Evolutionary conservation across 352 stramenopile species (phyloP).

Genomic region (Phytophthora fragariaefolia): DNA sequence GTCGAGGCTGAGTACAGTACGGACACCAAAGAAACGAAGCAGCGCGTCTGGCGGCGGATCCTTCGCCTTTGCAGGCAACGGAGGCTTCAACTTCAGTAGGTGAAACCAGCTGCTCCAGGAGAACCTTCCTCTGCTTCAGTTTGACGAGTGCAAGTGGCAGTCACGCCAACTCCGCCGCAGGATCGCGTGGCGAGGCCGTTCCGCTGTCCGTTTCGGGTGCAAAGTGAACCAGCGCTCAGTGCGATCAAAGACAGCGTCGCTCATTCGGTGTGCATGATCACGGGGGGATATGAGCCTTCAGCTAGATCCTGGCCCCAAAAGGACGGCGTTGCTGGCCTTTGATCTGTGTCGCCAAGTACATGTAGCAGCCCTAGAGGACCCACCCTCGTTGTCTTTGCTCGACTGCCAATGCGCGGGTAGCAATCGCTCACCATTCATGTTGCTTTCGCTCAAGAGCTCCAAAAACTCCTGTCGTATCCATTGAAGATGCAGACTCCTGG

Average conservation of each 20-base stretch:
- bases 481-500: constrained; percentile 16
- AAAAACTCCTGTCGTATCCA: not conserved
- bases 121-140: constrained; percentile 10
- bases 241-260: not conserved
- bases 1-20: constrained; percentile 1
- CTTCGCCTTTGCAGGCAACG: too few relatives aligned
- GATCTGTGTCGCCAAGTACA: constrained; percentile 22
- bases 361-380: too few relatives aligned
- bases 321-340: not conserved
- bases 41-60: too few relatives aligned
- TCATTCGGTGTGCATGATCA: constrained; percentile 14
- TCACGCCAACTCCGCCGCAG: not conserved
- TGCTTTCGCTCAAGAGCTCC: constrained; percentile 12
- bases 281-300: not conserved
- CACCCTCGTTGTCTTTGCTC: not conserved
- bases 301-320: constrained; percentile 3
- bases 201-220: constrained; percentile 12
- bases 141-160: constrained; percentile 3
- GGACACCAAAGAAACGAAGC: constrained; percentile 27
- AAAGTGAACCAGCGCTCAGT: constrained; percentile 2
- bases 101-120: not conserved
- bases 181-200: constrained; percentile 3
- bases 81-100: constrained; percentile 13
- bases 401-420: not conserved
- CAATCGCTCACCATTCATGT: constrained; percentile 9